Evolutionary conservation across 192 early-diverging fungal species (phyloP), one percentile per base, ranked within the genome.

Genomic region (Chytriomyces hyalinus): DNA sequence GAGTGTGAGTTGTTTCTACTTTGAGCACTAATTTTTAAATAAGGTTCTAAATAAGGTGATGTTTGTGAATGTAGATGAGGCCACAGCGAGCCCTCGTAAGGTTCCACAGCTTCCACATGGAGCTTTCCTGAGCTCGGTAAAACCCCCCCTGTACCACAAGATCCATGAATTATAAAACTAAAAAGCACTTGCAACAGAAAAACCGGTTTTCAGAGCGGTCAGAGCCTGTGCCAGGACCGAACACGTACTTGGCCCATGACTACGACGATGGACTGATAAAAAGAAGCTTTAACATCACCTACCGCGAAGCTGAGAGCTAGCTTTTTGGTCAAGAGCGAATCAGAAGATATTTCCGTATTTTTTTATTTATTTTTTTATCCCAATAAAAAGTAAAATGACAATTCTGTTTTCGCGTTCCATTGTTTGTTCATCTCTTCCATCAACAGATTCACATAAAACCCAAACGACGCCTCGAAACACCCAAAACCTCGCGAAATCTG

Each of bases 221-320:
- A 6, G 74, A 72, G 59, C 20, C 51, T 11, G 71, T 81, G 6
- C 87, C 87, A 26, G 85, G 85, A 9, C 87, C 87, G 10, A 83
- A 84, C 15, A 64, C 81, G 4, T 89, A 89, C 65, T 73, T 84
- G 13, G 49, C 80, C 11, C 76, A 80, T 26, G 79, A 82, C 65
- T 70, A 82, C 70, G 76, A 83, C 63, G 65, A 67, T 61, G 81
- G 81, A 4, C 77, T 89, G 20, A 5, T 89, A 5, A 79, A 80
- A 60, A 85, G 84, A 78, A 87, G 84, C 24, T 87, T 80, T 81
- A 89, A 89, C 78, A 83, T 89, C 49, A 87, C 87, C 10, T 62
- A 87, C 3, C 71, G 80, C 22, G 20, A 57, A 83, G 84, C 2
- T 82, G 84, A 79, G 49, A 36, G 80, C 13, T 51, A 60, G 57